These are phyloP conservation scores for Arctium lappa DNA, from an alignment of 129 eudicot species.

Conservation along the genomic window DNA sequence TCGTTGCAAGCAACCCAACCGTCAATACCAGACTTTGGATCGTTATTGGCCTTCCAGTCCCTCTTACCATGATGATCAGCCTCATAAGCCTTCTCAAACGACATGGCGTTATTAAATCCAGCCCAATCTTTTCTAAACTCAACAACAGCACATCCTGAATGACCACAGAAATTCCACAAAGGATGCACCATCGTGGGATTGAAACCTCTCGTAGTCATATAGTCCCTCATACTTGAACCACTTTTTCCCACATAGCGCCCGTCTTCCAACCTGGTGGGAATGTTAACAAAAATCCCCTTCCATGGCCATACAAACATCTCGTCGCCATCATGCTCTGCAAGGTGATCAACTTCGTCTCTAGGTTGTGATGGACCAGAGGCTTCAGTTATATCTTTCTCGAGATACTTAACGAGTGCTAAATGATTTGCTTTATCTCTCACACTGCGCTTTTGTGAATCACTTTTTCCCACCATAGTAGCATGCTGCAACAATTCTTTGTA, in stretches of 20 bases:
- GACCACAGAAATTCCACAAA: slow-evolving; percentile 83
- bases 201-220: slow-evolving; percentile 55
- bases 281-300: slow-evolving; percentile 68
- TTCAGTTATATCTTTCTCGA: slow-evolving; percentile 45
- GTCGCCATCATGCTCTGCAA: slow-evolving; percentile 61
- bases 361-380: slow-evolving; percentile 42
- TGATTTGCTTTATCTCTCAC: slow-evolving; percentile 75
- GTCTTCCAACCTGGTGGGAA: slow-evolving; percentile 56
- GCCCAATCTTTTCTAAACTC: slow-evolving; percentile 71
- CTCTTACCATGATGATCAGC: slow-evolving; percentile 68
- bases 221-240: slow-evolving; percentile 80
- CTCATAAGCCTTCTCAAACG: slow-evolving; percentile 83
- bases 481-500: slow-evolving; percentile 76
- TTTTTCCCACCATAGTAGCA: slow-evolving; percentile 65
- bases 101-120: slow-evolving; percentile 79
- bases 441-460: slow-evolving; percentile 56
- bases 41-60: slow-evolving; percentile 52
- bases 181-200: slow-evolving; percentile 73
- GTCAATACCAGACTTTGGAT: slow-evolving; percentile 46
- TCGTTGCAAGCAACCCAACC: slow-evolving; percentile 98
- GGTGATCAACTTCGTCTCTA: slow-evolving; percentile 29
- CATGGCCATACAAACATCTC: slow-evolving; percentile 97
- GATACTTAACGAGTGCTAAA: slow-evolving; percentile 62
- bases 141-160: slow-evolving; percentile 69
- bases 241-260: slow-evolving; percentile 83